Evolutionary conservation across 1,139 yeast genomes (phyloP).

Genomic region (Yamadazyma jaroonii): DNA sequence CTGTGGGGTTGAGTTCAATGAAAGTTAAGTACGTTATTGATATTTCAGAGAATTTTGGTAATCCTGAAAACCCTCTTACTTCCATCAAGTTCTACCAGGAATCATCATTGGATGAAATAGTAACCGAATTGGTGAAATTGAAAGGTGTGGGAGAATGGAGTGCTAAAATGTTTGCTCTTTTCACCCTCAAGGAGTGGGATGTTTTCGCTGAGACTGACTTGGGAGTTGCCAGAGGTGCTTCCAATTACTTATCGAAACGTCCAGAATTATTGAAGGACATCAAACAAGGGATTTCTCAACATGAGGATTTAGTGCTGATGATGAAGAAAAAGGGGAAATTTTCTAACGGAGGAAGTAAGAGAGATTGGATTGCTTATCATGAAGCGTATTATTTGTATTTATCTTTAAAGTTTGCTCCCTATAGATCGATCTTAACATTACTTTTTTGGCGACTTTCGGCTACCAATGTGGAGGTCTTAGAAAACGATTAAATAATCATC

Average conservation of each 20-base stretch:
- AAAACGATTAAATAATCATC: constrained; percentile 5
- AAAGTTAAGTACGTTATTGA: constrained; percentile 66
- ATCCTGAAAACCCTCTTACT: constrained; percentile 35
- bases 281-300: constrained; percentile 27
- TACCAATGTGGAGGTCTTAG: constrained; percentile 53
- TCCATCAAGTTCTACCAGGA: constrained; percentile 34
- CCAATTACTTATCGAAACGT: constrained; percentile 56
- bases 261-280: constrained; percentile 49
- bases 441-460: constrained; percentile 69
- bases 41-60: constrained; percentile 56
- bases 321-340: constrained; percentile 38
- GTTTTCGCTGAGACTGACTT: constrained; percentile 78
- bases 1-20: constrained; percentile 68
- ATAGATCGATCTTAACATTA: constrained; percentile 66
- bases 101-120: constrained; percentile 45
- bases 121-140: constrained; percentile 52
- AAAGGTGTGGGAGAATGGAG: constrained; percentile 93
- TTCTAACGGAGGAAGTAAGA: constrained; percentile 39
- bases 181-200: constrained; percentile 64
- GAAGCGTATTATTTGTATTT: constrained; percentile 56
- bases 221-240: constrained; percentile 81
- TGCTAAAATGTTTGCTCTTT: constrained; percentile 81
- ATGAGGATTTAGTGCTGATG: constrained; percentile 27
- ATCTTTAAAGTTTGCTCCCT: constrained; percentile 63
- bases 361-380: constrained; percentile 61